phyloP scores from a whole-genome alignment of 768 basidiomycete genomes.

The Suillus plorans region DNA sequence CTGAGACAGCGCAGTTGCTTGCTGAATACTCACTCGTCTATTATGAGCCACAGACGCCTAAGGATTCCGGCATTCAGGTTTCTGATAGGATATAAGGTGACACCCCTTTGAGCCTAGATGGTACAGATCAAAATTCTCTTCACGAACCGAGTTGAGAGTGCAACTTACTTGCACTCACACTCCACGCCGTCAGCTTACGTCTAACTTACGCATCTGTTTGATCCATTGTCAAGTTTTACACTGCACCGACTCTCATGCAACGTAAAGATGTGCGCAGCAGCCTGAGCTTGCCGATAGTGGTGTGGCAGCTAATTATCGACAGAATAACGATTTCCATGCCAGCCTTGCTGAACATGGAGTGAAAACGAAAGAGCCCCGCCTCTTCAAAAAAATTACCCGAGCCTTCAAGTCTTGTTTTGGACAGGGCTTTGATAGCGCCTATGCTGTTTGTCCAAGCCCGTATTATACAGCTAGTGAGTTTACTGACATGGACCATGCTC shows the following conservation, averaged over 20 bases:
- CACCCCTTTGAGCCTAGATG: not conserved
- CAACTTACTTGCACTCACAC: not conserved
- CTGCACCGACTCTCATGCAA: not conserved
- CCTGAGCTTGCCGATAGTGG: not conserved
- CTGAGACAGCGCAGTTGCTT: constrained; percentile 4
- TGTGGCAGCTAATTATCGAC: constrained; percentile 1
- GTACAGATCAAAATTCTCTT: not conserved
- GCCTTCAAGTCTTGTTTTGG: constrained; percentile 24
- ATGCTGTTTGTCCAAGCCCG: constrained; percentile 12
- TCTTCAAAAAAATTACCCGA: constrained; percentile 8
- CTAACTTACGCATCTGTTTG: constrained; percentile 3
- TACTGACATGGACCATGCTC: not conserved
- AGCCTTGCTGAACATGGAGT: not conserved
- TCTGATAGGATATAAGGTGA: not conserved
- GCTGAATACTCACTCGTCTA: constrained; percentile 2
- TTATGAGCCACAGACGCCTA: not conserved
- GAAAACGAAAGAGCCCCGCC: constrained; percentile 12
- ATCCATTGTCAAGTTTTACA: constrained; percentile 12
- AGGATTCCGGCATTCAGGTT: not conserved
- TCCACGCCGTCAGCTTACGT: constrained; percentile 5
- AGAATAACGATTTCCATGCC: constrained; percentile 11
- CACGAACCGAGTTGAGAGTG: not conserved
- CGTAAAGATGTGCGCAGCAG: constrained; percentile 6
- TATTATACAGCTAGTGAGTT: not conserved
- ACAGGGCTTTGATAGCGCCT: constrained; percentile 12